Conservation (phyloP, 2,329 filamentous ascomycete species). For the Aspergillus novoparasiticus region DNA sequence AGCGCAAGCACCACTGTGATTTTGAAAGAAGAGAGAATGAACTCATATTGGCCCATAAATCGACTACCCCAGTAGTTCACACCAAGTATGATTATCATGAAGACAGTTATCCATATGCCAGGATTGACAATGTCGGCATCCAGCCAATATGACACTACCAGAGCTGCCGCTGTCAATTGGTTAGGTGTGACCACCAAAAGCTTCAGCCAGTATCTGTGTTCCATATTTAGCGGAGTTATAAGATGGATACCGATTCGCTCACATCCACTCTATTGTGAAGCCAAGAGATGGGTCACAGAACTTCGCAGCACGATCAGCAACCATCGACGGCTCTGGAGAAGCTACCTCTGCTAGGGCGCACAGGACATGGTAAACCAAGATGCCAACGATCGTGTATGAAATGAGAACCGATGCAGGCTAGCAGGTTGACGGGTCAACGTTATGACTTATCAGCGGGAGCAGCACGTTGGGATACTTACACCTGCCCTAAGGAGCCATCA, state of each 20-base stretch:
- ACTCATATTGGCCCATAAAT: slow-evolving; percentile 70
- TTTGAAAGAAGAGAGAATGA: slow-evolving; percentile 65
- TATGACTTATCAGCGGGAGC: too few relatives aligned
- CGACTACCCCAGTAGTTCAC: slow-evolving; percentile 73
- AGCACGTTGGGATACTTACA: slow-evolving; percentile 28
- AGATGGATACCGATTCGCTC: slow-evolving; percentile 27
- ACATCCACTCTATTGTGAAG: slow-evolving; percentile 75
- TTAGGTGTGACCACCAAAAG: slow-evolving; percentile 87
- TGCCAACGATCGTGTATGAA: slow-evolving; percentile 47
- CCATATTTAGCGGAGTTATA: slow-evolving; percentile 2
- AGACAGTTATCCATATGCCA: slow-evolving; percentile 76
- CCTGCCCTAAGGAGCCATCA: slow-evolving; percentile 31
- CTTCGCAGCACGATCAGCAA: slow-evolving; percentile 76
- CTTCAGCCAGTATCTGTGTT: slow-evolving; percentile 61
- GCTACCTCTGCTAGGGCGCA: slow-evolving; percentile 82
- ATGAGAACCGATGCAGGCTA: slow-evolving; percentile 48
- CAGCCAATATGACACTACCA: slow-evolving; percentile 81
- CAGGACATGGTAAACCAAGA: slow-evolving; percentile 79
- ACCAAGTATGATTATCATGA: slow-evolving; percentile 62
- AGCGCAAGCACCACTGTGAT: slow-evolving; percentile 67
- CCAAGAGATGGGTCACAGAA: slow-evolving; percentile 81
- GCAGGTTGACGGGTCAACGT: slow-evolving; percentile 12
- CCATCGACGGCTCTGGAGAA: slow-evolving; percentile 73
- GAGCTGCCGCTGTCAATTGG: slow-evolving; percentile 76
- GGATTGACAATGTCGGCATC: slow-evolving; percentile 67